Evolutionary conservation across 176 grass and related monocot genomes (phyloP).

Genomic region (Oryza rufipogon): DNA sequence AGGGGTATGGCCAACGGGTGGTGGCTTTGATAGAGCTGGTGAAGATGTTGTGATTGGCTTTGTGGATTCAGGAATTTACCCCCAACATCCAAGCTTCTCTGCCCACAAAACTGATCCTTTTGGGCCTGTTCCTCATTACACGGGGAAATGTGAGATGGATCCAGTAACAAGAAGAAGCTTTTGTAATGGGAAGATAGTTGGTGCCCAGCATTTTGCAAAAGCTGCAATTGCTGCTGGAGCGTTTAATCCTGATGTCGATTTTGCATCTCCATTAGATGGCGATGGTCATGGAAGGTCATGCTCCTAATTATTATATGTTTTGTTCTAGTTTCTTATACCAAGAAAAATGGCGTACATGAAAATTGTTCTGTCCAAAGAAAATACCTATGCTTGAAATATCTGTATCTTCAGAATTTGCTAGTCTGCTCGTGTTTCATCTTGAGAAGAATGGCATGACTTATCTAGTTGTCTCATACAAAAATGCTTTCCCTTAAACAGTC

Average conservation of each 20-base stretch:
- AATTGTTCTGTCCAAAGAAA: not conserved
- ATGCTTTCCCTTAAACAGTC: conserved; percentile 55
- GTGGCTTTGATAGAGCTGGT: conserved; percentile 92
- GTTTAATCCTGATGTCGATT: conserved; percentile 91
- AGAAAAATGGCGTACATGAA: not conserved
- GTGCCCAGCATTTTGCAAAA: conserved; percentile 99
- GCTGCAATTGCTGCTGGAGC: conserved; percentile 93
- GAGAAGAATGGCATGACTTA: not conserved
- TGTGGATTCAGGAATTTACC: conserved; percentile 98
- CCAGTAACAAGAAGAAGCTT: conserved; percentile 71
- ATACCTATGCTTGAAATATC: no score
- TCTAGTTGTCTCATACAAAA: conserved; percentile 18
- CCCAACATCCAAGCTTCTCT: conserved; percentile 84
- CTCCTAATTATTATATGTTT: not conserved
- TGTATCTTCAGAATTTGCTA: no score
- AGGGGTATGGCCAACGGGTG: conserved; percentile 82
- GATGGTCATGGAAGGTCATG: conserved; percentile 97
- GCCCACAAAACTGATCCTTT: conserved; percentile 76
- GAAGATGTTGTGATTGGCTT: conserved; percentile 98
- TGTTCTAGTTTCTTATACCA: conserved; percentile 2
- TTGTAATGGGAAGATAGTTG: conserved; percentile 99
- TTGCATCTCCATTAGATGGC: conserved; percentile 93
- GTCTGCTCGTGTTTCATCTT: not conserved
- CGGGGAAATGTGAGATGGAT: conserved; percentile 95
- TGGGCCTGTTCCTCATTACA: conserved; percentile 69